Base-by-base conservation (phyloP, 768 basidiomycete species). In the Nidularia pulvinata region DNA sequence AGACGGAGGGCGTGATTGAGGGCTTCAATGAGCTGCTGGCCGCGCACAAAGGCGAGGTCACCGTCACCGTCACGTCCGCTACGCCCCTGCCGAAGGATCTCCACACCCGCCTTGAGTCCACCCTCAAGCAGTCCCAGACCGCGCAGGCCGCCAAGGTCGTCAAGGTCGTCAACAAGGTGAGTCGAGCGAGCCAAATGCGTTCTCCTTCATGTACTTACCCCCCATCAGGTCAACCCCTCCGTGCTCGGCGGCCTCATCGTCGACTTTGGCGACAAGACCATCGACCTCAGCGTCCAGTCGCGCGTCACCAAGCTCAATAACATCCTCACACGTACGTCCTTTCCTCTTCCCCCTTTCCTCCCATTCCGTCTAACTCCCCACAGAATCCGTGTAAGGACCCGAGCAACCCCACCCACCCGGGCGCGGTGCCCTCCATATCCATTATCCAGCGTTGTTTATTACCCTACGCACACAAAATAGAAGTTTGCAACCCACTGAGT, bases 211-310 rank as follows among this genome's bases (percentile, higher is more conserved):
- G 19, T 54, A 54, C 19, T 33, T 39, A 32, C 34, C 7, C 22
- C 16, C 30, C 1, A 3, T 50, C 55, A 96, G 94, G 90, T 98
- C 65, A 95, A 98, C 78, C 86, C 94, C 44, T 75, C 84, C n/a
- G 77, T 98, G 53, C 74, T 98, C 57, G 97, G 96, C 54, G 97
- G 97, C 49, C 70, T 98, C 55, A 81, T 98, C 56, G 88, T 99
- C 48, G 97, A 99, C 75, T 94, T 99, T 66, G 96, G 95, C 58
- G 97, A 98, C 79, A 96, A 96, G 80, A 94, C 93, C 50, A 90
- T 99, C 63, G 97, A 99, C 75, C 82, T 98, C 55, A 95, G 93
- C 61, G 95, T 96, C 52, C 88, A 86, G 48, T 93, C 93, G 34
- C 91, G 93, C 51, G 93, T 98, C 64, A 96, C 88, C 69, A 96